Evolutionary conservation across 805 yeast genomes (phyloP).

Genomic region (Candida loeiensis): DNA sequence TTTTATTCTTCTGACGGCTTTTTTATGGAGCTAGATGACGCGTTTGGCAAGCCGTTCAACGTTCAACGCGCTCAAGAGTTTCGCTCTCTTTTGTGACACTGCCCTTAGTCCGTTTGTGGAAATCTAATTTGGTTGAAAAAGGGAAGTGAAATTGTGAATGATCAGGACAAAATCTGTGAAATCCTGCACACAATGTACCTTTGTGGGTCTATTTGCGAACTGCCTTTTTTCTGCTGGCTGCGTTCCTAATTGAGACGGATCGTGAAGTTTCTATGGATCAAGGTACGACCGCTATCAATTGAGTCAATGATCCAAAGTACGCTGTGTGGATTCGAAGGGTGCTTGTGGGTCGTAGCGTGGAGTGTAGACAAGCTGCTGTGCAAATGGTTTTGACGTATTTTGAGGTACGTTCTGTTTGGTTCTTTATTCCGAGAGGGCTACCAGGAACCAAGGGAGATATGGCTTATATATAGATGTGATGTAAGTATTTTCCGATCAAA

Average conservation of each 20-base stretch:
- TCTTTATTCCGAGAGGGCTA: neutral
- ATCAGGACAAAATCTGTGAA: constrained; percentile 2
- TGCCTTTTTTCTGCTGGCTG: constrained; percentile 10
- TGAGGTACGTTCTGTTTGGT: neutral
- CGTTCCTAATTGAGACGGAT: constrained; percentile 7
- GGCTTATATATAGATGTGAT: neutral
- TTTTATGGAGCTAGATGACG: neutral
- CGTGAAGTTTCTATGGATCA: neutral
- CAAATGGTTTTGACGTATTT: too few relatives aligned
- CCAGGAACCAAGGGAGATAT: neutral
- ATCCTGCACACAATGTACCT: constrained; percentile 4
- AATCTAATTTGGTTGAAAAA: constrained; percentile 1
- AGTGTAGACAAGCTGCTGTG: too few relatives aligned
- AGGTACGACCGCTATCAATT: neutral
- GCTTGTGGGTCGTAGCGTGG: too few relatives aligned
- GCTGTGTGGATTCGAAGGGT: too few relatives aligned
- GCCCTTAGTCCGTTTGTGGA: constrained; percentile 1
- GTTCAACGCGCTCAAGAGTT: neutral
- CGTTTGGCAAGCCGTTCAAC: neutral
- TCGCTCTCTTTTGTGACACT: constrained; percentile 1
- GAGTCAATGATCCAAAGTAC: constrained; percentile 2
- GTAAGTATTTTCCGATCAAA: neutral
- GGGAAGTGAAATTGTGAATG: constrained; percentile 7
- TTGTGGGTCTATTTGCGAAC: constrained; percentile 6
- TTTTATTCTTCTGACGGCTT: too few relatives aligned